These are phyloP conservation scores for Fusarium duplospermum DNA, from an alignment of 2,329 filamentous ascomycete species.

Conservation along the genomic window DNA sequence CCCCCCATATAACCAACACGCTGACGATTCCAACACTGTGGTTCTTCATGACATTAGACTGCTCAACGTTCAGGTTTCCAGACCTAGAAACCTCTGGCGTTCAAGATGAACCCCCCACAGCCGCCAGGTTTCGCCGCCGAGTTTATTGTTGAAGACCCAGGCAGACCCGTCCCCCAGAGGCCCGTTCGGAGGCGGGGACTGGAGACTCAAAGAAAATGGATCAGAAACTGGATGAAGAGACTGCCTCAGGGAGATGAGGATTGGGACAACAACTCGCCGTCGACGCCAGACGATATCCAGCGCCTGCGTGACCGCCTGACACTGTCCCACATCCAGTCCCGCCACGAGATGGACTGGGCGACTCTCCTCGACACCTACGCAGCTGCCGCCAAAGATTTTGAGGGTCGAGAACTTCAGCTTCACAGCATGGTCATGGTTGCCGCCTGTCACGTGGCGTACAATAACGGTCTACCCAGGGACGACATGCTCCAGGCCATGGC, in stretches of 20 bases:
- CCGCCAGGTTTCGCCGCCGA: conserved; percentile 37
- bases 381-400: conserved; percentile 36
- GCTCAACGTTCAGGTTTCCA: conserved; percentile 18
- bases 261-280: conserved; percentile 43
- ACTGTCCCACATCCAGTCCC: conserved; percentile 33
- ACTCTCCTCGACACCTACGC: conserved; percentile 41
- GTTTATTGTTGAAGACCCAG: conserved; percentile 42
- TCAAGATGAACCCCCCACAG: conserved; percentile 36
- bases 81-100: conserved; percentile 25
- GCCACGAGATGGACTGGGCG: conserved; percentile 39
- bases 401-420: conserved; percentile 40
- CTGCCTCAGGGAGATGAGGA: conserved; percentile 44
- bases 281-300: conserved; percentile 35
- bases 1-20: conserved; percentile 36
- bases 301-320: conserved; percentile 34
- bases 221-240: conserved; percentile 41
- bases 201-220: conserved; percentile 43
- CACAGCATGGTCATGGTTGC: conserved; percentile 44
- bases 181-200: conserved; percentile 40
- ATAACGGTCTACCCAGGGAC: conserved; percentile 34
- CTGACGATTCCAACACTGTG: conserved; percentile 27
- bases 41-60: conserved; percentile 31
- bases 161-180: conserved; percentile 39
- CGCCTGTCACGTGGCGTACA: conserved; percentile 40
- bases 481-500: conserved; percentile 38